Evolutionary conservation across 106 monocot species (phyloP), one percentile per base, ranked within the genome.

Genomic region (Dendrobium huoshanense): DNA sequence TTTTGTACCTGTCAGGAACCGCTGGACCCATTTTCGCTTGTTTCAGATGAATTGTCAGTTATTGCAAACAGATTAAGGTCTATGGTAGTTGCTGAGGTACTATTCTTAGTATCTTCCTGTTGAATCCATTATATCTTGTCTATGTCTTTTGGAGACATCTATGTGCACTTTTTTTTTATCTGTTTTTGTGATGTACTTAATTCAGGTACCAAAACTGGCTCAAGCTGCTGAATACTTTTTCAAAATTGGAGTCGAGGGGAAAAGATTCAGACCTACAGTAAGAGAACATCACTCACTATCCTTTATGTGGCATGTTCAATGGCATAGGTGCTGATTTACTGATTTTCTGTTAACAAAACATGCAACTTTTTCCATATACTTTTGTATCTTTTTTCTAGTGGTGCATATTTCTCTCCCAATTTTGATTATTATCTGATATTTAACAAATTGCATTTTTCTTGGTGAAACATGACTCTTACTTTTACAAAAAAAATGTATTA

Each of bases 151-250:
- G 72, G 41, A 0, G 16, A 55, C 17, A 22, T n/a, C 27, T 67
- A 41, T 37, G 33, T 19, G 17, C 17, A 16, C 41, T 41, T 73
- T 40, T 41, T 41, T 13, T 40, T 41, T 13, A 18, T 16, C 41
- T 40, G 15, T 11, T 41, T 73, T 16, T 17, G 19, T 73, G 41
- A 13, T 73, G 67, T 20, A 47, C 79, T n/a, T 27, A 22, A 10
- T 43, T 67, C n/a, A 95, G 95, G 93, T 93, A 15, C 93, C 96
- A 4, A 96, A 98, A 64, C 83, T 98, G 79, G 94, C 97, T 73
- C 90, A 94, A 81, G 94, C 94, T 77, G 97, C 97, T 75, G 92
- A 94, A 81, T 98, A 94, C 81, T 94, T 94, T 65, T 98, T 98
- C 80, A 91, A 87, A 82, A 74, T 90, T 78, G 92, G 94, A 75